Evolutionary conservation across 1,284 basidiomycete genomes (phyloP), one percentile per base, ranked within the genome.

Genomic region (Schizophyllum commune): DNA sequence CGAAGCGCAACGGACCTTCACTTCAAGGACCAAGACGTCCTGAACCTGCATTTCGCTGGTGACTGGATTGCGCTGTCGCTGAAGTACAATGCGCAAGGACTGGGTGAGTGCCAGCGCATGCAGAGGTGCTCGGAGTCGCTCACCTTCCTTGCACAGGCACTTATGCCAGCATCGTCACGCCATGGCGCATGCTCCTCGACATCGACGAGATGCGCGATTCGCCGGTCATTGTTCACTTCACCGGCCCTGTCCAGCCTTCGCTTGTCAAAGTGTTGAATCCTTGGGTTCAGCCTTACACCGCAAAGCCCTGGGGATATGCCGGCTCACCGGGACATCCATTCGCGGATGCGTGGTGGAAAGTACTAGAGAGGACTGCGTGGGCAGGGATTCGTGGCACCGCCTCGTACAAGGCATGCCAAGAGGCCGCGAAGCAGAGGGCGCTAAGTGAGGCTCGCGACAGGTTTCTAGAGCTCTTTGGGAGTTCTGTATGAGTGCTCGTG

Each of bases 271-370:
- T 82, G 4, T 65, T 84, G 64, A 83, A 83, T 65, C 79, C 80
- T 0, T 80, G 75, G 63, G 74, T 83, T 32, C 82, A 80, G 65
- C 83, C 81, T 3, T 80, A 72, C 62, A 79, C 78, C 1, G 73
- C 79, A 5, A 85, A 85, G 62, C 83, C 83, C 0, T 84, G 83
- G 83, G 82, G 82, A 1, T 84, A 83, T 63, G 73, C 78, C 0
- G 80, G 81, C 5, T 74, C 81, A 0, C 82, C 80, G 9, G 79
- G 77, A 5, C 77, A 85, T 64, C 82, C 83, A 0, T 81, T 75
- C 64, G 67, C 69, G 27, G 65, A 65, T n/a, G 79, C 79, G 58
- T 84, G 83, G 82, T 83, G 80, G 79, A 57, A 60, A 1, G 65
- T 70, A 19, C 62, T 78, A n/a, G 76, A 77, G 55, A 65, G 69